Conservation (phyloP, 1,139 yeast species). For the Suhomyces chickasaworum region DNA sequence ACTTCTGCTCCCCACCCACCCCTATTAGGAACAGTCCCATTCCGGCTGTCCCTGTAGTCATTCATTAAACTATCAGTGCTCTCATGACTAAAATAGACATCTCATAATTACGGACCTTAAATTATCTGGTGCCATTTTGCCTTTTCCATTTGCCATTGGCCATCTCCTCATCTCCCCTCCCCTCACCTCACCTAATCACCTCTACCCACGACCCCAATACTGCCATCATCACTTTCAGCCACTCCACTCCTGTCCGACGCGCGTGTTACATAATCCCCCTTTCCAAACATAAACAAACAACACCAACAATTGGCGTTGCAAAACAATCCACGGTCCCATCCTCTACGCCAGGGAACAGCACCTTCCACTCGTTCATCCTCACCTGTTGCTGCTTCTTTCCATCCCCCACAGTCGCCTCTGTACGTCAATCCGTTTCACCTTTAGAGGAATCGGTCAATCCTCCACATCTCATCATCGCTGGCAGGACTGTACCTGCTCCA, state of each 20-base stretch:
- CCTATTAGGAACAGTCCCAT: no score
- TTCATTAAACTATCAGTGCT: no score
- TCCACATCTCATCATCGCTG: not conserved
- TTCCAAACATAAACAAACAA: conserved; percentile 13
- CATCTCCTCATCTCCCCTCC: not conserved
- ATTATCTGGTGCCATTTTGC: no score
- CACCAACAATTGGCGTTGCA: conserved; percentile 11
- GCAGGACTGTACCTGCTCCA: not conserved
- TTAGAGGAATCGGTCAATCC: not conserved
- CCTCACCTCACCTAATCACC: not conserved
- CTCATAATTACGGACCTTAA: no score
- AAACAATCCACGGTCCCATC: conserved; percentile 7
- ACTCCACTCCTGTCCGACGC: conserved; percentile 1
- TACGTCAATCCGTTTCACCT: not conserved
- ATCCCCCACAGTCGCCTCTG: not conserved
- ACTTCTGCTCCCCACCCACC: no score
- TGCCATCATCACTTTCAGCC: not conserved
- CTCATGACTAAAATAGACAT: no score
- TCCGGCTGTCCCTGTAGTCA: not conserved
- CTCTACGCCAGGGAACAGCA: conserved; percentile 3
- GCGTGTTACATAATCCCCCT: conserved; percentile 13
- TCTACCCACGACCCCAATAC: not conserved
- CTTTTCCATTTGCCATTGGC: no score
- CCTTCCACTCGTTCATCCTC: not conserved
- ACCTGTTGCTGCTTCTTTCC: conserved; percentile 1